Conservation (phyloP, 495 filamentous ascomycete species). For the Pseudevernia furfuracea region DNA sequence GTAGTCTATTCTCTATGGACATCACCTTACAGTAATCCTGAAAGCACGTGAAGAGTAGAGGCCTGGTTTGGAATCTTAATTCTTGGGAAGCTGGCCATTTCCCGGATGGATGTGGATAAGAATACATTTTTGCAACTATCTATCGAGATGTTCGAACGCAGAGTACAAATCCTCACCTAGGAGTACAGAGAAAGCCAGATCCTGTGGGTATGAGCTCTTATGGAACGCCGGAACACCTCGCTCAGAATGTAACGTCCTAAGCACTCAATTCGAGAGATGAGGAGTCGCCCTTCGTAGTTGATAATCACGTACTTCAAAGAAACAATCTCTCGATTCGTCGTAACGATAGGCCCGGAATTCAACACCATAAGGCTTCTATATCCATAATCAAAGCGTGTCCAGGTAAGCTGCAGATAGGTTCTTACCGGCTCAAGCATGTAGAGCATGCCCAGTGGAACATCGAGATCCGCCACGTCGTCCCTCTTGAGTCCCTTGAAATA, state of each 20-base stretch:
- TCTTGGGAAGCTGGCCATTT: too few relatives aligned
- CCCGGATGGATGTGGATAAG: too few relatives aligned
- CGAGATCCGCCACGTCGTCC: conserved; percentile 84
- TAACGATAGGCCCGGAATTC: conserved; percentile 93
- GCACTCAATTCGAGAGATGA: conserved; percentile 10
- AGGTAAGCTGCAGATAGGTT: not conserved
- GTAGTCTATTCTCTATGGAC: too few relatives aligned
- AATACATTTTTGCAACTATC: too few relatives aligned
- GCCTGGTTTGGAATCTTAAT: too few relatives aligned
- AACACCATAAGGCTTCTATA: conserved; percentile 83
- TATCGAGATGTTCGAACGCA: not conserved
- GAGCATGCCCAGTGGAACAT: conserved; percentile 84
- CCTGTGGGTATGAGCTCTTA: not conserved
- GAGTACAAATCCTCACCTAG: not conserved
- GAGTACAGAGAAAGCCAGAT: not conserved
- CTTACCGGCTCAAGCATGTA: conserved; percentile 78
- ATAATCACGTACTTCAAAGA: conserved; percentile 73
- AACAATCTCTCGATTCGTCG: conserved; percentile 66
- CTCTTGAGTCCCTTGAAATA: conserved; percentile 90
- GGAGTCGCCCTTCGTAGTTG: conserved; percentile 50
- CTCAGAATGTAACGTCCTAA: conserved; percentile 1
- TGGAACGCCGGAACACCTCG: conserved; percentile 16
- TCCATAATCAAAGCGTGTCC: not conserved
- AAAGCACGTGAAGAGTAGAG: too few relatives aligned
- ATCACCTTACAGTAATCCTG: too few relatives aligned